These are phyloP conservation scores for Tetrapisispora phaffii DNA, from an alignment of 805 yeast genomes.

Conservation along the genomic window DNA sequence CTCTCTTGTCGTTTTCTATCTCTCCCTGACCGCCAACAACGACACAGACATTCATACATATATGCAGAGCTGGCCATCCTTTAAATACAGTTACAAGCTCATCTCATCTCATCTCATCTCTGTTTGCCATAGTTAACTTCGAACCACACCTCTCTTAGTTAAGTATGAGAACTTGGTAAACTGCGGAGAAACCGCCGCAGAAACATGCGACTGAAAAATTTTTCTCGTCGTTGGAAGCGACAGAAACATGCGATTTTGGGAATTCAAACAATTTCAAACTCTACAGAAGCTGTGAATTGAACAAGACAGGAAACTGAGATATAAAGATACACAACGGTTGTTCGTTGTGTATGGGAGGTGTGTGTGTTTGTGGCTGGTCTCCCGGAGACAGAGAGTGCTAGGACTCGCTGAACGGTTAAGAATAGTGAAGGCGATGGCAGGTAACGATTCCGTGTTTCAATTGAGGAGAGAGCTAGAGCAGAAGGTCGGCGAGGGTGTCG, in stretches of 20 bases:
- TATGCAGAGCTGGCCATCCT: not conserved
- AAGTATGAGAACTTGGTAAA: no score
- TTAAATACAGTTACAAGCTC: no score
- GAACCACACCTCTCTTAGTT: not conserved
- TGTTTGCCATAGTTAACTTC: not conserved
- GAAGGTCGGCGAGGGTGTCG: not conserved
- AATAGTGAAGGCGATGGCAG: not conserved
- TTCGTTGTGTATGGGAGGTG: no score
- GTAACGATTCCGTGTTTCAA: conserved; percentile 13
- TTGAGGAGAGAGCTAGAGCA: conserved; percentile 24
- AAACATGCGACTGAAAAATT: not conserved
- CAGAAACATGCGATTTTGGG: no score
- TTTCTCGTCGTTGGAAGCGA: not conserved
- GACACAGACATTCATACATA: not conserved
- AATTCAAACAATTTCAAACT: not conserved
- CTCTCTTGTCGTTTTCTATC: not conserved
- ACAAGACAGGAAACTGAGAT: not conserved
- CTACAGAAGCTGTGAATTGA: no score
- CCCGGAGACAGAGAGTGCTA: no score
- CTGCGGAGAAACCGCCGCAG: not conserved
- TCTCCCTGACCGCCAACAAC: not conserved
- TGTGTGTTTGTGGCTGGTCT: no score
- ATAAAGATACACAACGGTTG: not conserved
- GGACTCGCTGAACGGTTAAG: no score
- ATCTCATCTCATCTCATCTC: conserved; percentile 6